phyloP scores from a whole-genome alignment of 2,329 filamentous ascomycete species.

The Calonectria fujianensis region DNA sequence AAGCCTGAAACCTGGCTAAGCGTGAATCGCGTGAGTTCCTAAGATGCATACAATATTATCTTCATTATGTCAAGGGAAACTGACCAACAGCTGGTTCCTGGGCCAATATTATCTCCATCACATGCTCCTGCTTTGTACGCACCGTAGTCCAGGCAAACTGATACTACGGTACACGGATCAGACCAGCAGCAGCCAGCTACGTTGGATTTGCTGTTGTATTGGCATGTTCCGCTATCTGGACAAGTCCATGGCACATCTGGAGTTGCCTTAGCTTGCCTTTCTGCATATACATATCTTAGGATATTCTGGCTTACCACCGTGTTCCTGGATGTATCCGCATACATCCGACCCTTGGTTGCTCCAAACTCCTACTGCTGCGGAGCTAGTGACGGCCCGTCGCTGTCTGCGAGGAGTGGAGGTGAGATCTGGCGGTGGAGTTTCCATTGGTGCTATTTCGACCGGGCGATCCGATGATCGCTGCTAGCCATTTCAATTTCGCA shows the following conservation, averaged over 20 bases:
- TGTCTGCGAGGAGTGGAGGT: too few relatives aligned
- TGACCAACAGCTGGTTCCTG: slow-evolving; percentile 2
- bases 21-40: background rate
- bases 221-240: background rate
- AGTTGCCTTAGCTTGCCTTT: background rate
- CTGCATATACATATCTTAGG: background rate
- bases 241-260: slow-evolving; percentile 1
- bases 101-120: background rate
- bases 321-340: background rate
- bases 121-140: background rate
- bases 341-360: background rate
- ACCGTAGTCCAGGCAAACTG: background rate
- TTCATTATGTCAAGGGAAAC: background rate
- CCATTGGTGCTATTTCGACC: background rate
- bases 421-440: background rate
- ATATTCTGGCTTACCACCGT: background rate
- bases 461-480: background rate
- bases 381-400: background rate
- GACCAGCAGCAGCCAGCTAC: background rate
- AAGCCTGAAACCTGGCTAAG: background rate
- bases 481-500: background rate
- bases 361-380: background rate
- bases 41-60: background rate
- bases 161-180: background rate
- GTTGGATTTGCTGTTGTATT: background rate